Conservation (phyloP, 345 rosid genomes). For the Eucalyptus caleyi region DNA sequence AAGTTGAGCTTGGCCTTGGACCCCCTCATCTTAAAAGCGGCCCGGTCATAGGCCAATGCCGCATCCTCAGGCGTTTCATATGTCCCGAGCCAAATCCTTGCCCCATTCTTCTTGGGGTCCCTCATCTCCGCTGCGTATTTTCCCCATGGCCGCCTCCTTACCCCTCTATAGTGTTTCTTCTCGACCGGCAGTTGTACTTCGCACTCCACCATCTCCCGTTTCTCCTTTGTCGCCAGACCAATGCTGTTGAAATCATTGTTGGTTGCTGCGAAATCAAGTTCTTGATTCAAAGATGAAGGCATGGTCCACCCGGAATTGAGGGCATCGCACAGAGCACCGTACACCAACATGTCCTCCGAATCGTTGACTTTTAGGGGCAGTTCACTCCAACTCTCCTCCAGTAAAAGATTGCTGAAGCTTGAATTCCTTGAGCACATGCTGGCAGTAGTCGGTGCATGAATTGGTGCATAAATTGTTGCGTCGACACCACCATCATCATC, state of each 20-base stretch:
- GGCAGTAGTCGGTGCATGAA: background rate
- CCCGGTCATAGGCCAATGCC: conserved; percentile 31
- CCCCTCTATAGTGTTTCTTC: conserved; percentile 21
- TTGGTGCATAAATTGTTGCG: background rate
- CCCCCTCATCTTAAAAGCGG: conserved; percentile 30
- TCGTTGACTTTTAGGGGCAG: background rate
- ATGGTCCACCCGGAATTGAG: conserved; percentile 19
- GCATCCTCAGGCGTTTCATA: conserved; percentile 36
- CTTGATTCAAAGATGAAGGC: background rate
- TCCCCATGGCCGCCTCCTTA: conserved; percentile 41
- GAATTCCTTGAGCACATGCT: conserved; percentile 1
- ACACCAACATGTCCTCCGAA: background rate
- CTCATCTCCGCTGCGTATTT: conserved; percentile 34
- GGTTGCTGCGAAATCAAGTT: background rate
- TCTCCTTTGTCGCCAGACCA: background rate
- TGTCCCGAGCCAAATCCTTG: conserved; percentile 40
- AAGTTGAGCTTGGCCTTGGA: conserved; percentile 35
- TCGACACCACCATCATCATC: background rate
- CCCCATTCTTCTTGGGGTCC: conserved; percentile 36
- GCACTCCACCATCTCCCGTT: background rate
- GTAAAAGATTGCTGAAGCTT: conserved; percentile 16
- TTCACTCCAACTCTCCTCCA: conserved; percentile 16
- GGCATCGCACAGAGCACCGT: conserved; percentile 14
- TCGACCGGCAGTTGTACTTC: background rate
- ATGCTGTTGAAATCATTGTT: background rate